These are phyloP conservation scores for Tuber magnatum DNA, from an alignment of 495 filamentous ascomycete species.

Conservation along the genomic window DNA sequence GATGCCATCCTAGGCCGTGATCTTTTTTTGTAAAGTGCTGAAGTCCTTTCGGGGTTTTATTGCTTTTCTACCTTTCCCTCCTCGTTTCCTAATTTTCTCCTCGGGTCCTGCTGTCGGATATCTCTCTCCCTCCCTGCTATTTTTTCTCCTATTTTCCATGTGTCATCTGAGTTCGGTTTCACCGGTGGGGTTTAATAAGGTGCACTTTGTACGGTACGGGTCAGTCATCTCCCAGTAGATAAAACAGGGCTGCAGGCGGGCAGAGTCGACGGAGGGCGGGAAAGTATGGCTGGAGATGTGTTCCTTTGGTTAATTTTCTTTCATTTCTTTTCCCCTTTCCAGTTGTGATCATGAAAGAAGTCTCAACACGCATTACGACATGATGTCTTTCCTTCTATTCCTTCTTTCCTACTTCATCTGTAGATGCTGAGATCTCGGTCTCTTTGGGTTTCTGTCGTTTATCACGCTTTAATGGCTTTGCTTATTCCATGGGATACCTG, in stretches of 20 bases:
- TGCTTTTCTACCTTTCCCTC: not conserved
- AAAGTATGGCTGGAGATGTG: not conserved
- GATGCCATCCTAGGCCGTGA: not conserved
- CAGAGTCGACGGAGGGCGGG: not conserved
- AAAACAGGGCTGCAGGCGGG: not conserved
- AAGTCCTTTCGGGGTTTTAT: not conserved
- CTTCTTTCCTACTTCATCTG: not conserved
- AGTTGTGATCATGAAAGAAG: not conserved
- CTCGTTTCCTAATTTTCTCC: not conserved
- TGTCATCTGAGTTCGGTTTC: not conserved
- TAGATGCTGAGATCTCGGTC: not conserved
- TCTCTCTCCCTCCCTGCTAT: not conserved
- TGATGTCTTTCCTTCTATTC: not conserved
- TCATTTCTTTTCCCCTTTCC: not conserved
- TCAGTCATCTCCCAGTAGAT: not conserved
- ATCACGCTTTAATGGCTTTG: constrained; percentile 5
- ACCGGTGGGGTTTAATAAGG: constrained; percentile 1
- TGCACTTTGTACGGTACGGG: not conserved
- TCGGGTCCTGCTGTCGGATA: not conserved
- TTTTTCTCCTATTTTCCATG: not conserved
- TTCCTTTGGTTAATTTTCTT: not conserved
- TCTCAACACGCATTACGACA: not conserved
- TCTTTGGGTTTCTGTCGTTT: not conserved
- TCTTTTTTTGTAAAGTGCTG: not conserved
- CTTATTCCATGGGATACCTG: constrained; percentile 1